Evolutionary conservation across 352 stramenopile species (phyloP).

Genomic region (Phytophthora podocarpi): DNA sequence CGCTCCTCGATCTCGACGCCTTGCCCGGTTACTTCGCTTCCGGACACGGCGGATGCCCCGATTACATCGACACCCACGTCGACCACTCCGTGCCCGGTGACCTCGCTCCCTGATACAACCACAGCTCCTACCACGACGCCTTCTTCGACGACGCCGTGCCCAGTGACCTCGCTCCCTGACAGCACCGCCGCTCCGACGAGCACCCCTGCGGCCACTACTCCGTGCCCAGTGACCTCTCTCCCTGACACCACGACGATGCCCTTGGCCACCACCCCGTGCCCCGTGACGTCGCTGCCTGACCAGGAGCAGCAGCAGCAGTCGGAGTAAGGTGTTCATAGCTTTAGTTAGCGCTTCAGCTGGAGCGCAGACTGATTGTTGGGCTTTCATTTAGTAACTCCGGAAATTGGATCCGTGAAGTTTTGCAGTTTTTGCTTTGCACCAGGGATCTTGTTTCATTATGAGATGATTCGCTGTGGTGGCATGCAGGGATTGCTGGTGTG

Average conservation of each 20-base stretch:
- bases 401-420: conserved; percentile 22
- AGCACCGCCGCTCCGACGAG: not conserved
- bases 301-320: conserved; percentile 23
- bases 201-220: not conserved
- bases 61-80: not conserved
- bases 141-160: too few relatives aligned
- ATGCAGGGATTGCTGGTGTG: too few relatives aligned
- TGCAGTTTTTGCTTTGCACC: conserved; percentile 1
- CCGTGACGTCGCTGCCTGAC: conserved; percentile 21
- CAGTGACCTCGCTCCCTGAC: conserved; percentile 14
- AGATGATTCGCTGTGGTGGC: too few relatives aligned
- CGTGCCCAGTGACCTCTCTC: conserved; percentile 16
- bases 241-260: conserved; percentile 4
- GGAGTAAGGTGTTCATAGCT: conserved; percentile 2
- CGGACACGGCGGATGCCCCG: not conserved
- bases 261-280: conserved; percentile 8
- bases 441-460: too few relatives aligned
- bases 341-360: conserved; percentile 2
- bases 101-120: conserved; percentile 2
- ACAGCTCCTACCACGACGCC: not conserved
- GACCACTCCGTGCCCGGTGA: conserved; percentile 7
- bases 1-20: not conserved
- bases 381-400: conserved; percentile 21
- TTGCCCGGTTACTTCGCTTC: conserved; percentile 13
- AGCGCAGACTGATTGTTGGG: conserved; percentile 4